These are phyloP conservation scores for Psilocybe tampanensis DNA, from an alignment of 768 basidiomycete genomes.

Conservation along the genomic window DNA sequence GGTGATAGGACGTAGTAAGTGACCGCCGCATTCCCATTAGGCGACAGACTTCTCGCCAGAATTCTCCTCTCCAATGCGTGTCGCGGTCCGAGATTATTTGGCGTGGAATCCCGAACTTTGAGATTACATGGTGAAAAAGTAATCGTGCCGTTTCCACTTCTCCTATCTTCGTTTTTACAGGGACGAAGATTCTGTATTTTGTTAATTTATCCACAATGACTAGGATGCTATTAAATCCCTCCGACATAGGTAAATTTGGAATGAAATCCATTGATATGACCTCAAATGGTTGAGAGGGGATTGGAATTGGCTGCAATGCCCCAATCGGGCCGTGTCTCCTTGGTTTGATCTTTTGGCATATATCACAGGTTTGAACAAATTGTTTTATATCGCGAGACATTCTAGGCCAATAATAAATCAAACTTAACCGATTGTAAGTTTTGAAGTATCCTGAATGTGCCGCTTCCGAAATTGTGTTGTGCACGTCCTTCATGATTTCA, in stretches of 20 bases:
- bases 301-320: slow-evolving; percentile 31
- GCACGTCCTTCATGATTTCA: slow-evolving; percentile 25
- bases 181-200: slow-evolving; percentile 44
- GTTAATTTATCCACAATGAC: slow-evolving; percentile 39
- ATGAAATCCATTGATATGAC: slow-evolving; percentile 38
- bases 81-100: slow-evolving; percentile 33
- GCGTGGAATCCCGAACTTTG: slow-evolving; percentile 24
- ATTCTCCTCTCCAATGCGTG: slow-evolving; percentile 25
- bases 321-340: slow-evolving; percentile 31
- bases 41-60: slow-evolving; percentile 28
- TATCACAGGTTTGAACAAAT: slow-evolving; percentile 25
- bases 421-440: slow-evolving; percentile 23
- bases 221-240: slow-evolving; percentile 29
- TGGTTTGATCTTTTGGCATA: slow-evolving; percentile 30
- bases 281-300: slow-evolving; percentile 33
- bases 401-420: slow-evolving; percentile 31
- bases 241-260: slow-evolving; percentile 30
- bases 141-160: slow-evolving; percentile 28
- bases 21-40: slow-evolving; percentile 26
- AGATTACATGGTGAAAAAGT: slow-evolving; percentile 30
- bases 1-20: slow-evolving; percentile 30
- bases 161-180: slow-evolving; percentile 24
- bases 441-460: slow-evolving; percentile 32
- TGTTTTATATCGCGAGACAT: slow-evolving; percentile 27
- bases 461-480: slow-evolving; percentile 22